phyloP scores from a whole-genome alignment of 2,329 filamentous ascomycete species.

The Botryotinia calthae region DNA sequence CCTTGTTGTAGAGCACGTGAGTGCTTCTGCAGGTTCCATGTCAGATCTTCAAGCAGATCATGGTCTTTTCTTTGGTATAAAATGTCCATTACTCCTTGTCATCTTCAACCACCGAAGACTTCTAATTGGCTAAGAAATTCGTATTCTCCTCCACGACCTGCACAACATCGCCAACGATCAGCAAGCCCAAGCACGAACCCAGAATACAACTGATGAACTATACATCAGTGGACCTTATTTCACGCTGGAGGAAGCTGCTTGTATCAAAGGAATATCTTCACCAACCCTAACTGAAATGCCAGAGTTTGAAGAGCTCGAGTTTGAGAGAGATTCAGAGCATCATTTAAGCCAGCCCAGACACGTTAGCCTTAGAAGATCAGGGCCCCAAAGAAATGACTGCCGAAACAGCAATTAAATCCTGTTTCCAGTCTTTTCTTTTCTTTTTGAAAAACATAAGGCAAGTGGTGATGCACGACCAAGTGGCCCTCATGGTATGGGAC shows the following conservation, averaged over 20 bases:
- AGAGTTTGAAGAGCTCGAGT: neutral
- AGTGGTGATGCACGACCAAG: neutral
- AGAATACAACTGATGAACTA: neutral
- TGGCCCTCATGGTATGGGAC: neutral
- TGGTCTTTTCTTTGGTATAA: neutral
- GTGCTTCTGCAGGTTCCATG: neutral
- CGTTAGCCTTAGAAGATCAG: neutral
- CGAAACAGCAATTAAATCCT: neutral
- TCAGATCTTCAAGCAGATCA: neutral
- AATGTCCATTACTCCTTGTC: neutral
- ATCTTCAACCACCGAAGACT: neutral
- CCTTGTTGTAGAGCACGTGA: neutral
- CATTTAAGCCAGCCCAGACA: neutral
- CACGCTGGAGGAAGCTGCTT: neutral
- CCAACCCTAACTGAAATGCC: neutral
- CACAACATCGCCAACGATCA: neutral
- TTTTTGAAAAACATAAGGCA: neutral
- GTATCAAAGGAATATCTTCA: neutral
- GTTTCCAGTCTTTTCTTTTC: neutral
- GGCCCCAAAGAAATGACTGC: neutral
- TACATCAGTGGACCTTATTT: neutral
- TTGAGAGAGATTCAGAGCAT: neutral
- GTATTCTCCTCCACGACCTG: neutral
- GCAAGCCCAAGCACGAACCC: neutral
- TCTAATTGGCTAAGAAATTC: neutral